These are phyloP conservation scores for Penicillium roqueforti DNA, from an alignment of 495 filamentous ascomycete species.

Conservation along the genomic window DNA sequence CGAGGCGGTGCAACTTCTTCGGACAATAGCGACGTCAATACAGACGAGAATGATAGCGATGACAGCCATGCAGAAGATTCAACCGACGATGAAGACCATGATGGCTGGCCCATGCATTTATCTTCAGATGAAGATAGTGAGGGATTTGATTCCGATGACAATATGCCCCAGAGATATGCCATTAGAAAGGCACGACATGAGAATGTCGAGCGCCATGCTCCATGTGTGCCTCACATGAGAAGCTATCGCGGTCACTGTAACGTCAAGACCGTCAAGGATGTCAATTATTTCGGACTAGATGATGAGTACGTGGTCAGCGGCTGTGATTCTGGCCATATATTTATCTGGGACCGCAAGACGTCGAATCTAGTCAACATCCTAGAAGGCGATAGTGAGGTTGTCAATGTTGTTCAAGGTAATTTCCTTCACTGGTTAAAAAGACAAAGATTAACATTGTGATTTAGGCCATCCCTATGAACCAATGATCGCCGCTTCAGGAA, in stretches of 20 bases:
- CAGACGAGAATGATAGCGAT: constrained; percentile 27
- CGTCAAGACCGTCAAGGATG: constrained; percentile 69
- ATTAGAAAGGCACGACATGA: constrained; percentile 34
- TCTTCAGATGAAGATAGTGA: constrained; percentile 22
- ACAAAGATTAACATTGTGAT: background rate
- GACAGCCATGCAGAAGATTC: constrained; percentile 3
- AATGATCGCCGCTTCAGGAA: constrained; percentile 64
- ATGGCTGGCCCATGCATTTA: background rate
- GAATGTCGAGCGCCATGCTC: constrained; percentile 51
- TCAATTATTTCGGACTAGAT: constrained; percentile 66
- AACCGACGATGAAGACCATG: constrained; percentile 14
- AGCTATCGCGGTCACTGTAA: constrained; percentile 68
- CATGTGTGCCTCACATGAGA: constrained; percentile 55
- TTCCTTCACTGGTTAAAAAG: background rate
- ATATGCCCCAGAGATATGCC: constrained; percentile 21
- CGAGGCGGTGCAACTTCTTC: constrained; percentile 3
- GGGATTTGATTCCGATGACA: constrained; percentile 28
- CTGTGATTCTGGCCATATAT: constrained; percentile 64
- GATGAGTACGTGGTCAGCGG: constrained; percentile 75
- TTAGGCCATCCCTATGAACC: constrained; percentile 68
- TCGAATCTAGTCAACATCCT: constrained; percentile 62
- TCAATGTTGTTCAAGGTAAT: constrained; percentile 66
- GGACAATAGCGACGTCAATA: constrained; percentile 25
- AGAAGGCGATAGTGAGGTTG: constrained; percentile 67
- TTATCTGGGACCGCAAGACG: constrained; percentile 68